These are phyloP conservation scores for Mycena metata DNA, from an alignment of 768 basidiomycete genomes.

Conservation along the genomic window DNA sequence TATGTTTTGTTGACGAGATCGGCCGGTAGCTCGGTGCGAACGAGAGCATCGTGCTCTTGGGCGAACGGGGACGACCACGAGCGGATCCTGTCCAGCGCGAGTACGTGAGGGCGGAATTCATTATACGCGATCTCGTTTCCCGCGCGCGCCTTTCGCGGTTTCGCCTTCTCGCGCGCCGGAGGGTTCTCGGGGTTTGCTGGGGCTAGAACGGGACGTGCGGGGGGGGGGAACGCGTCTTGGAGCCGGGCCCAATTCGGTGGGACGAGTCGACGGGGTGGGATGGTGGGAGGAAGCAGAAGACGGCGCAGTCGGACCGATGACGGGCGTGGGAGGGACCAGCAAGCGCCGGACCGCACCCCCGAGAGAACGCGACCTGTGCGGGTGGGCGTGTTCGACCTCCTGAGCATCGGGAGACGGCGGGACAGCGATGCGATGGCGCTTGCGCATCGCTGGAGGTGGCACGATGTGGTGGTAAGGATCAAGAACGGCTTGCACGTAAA, in stretches of 20 bases:
- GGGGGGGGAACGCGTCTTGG: background rate
- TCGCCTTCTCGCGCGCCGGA: background rate
- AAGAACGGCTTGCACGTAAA: background rate
- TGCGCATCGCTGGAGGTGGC: no score
- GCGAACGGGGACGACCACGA: conserved; percentile 37
- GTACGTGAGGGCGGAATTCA: conserved; percentile 38
- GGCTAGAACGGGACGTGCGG: background rate
- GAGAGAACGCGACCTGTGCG: no score
- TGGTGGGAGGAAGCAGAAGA: no score
- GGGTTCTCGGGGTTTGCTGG: background rate
- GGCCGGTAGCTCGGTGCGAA: conserved; percentile 22
- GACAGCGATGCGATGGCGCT: no score
- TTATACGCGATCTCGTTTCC: conserved; percentile 10
- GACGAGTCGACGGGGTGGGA: no score
- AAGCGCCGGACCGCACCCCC: no score
- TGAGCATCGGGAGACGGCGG: no score
- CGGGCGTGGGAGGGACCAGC: no score
- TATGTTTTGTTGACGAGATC: conserved; percentile 20
- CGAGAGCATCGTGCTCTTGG: background rate
- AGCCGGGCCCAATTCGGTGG: no score
- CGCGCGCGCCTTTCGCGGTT: background rate
- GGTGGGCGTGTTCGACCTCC: no score
- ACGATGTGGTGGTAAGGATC: background rate
- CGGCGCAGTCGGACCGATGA: no score
- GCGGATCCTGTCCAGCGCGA: conserved; percentile 39